Percentiles rank a stretch among this genome's conserved stretches.
Conservation (phyloP, 192 early-diverging fungal genomes). For the Radiomyces spectabilis region DNA sequence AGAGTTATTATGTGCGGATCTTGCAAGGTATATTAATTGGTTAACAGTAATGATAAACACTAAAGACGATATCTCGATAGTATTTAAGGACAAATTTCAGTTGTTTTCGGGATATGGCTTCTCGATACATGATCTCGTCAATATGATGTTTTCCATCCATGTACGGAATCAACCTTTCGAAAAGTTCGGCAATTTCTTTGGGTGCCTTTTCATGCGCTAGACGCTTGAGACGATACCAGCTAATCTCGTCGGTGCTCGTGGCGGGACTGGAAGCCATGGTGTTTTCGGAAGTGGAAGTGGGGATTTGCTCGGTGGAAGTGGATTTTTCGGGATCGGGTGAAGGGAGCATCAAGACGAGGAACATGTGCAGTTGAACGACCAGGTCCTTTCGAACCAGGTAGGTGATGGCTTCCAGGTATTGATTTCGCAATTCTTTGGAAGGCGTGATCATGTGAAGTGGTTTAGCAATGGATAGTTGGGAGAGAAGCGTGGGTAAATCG, state of each 20-base stretch:
- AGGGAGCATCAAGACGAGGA: constrained; percentile 56
- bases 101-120: constrained; percentile 38
- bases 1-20: too few species aligned
- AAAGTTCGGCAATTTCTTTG: constrained; percentile 42
- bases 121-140: constrained; percentile 71
- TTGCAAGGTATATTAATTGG: too few species aligned
- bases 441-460: constrained; percentile 46
- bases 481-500: constrained; percentile 49
- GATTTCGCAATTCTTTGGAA: constrained; percentile 51
- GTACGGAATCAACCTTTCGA: constrained; percentile 62
- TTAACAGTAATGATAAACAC: constrained; percentile 20
- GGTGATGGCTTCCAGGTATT: constrained; percentile 79
- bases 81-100: constrained; percentile 22
- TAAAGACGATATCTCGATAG: constrained; percentile 25
- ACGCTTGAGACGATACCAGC: constrained; percentile 32
- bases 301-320: background rate
- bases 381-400: constrained; percentile 71
- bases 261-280: constrained; percentile 22
- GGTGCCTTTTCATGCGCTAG: constrained; percentile 46
- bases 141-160: constrained; percentile 71
- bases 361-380: constrained; percentile 79
- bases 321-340: constrained; percentile 7
- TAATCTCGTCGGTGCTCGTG: background rate
- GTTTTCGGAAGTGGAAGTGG: background rate
- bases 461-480: constrained; percentile 47